Evolutionary conservation across 805 yeast species (phyloP), one percentile per base, ranked within the genome.

Genomic region (Lachancea quebecensis): DNA sequence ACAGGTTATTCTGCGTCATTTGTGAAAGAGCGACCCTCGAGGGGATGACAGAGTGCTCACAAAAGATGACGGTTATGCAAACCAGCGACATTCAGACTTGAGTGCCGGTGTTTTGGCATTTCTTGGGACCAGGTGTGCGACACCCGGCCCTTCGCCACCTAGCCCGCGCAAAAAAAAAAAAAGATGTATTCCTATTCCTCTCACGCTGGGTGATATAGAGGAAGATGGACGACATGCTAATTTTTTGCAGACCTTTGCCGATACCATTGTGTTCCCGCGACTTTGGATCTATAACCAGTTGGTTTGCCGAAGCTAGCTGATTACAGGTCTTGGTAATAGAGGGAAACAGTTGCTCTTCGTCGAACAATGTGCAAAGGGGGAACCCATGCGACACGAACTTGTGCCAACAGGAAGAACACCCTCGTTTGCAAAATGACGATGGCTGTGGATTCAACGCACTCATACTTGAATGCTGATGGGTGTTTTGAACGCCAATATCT

Each of bases 41-140:
- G n/a, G 42, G 31, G 30, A 30, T 32, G 45, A 38, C 46, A 38
- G 29, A 32, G 39, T 38, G 39, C 50, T 47, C 44, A 41, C 38
- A 30, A 30, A 30, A 12, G 33, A 30, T 30, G 33, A 30, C 33
- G 33, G 33, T 11, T 30, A 5, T 9, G 14, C 12, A 30, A 30
- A 30, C 5, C 33, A 30, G 33, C 33, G 33, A 8, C 33, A 30
- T 14, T 30, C 33, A 30, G 8, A 30, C 33, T 30, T 30, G 33
- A 30, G 33, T 30, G 33, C 12, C 14, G 33, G 14, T 30, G 14
- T 8, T 30, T 30, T 30, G 25, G 25, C 25, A 21, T 4, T 21
- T 21, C 25, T 21, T 4, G 7, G 7, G 25, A 21, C 25, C 25
- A 7, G 7, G 25, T 21, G 25, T 21, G 4, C 6, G 7, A 4